Percentiles rank a stretch among this genome's conserved stretches.
phyloP scores from a whole-genome alignment of 2,329 filamentous ascomycete species.

The Aspergillus puulaauensis region DNA sequence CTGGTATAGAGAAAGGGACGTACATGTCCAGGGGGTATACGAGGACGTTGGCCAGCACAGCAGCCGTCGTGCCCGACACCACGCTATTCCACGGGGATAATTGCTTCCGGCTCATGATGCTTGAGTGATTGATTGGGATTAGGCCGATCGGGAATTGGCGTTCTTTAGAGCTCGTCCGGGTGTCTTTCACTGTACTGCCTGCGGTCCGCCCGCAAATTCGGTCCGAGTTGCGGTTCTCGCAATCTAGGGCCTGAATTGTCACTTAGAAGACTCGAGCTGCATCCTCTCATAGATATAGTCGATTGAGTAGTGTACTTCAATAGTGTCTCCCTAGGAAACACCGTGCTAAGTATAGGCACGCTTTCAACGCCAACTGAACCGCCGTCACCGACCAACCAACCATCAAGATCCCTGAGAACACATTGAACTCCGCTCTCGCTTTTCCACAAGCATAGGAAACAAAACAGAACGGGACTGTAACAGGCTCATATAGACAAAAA shows the following conservation, averaged over 20 bases:
- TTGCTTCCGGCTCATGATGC: neutral
- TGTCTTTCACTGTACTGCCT: neutral
- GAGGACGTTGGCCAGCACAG: neutral
- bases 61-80: neutral
- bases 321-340: neutral
- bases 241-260: too few relatives aligned
- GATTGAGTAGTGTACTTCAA: neutral
- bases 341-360: too few relatives aligned
- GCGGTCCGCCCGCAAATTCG: neutral
- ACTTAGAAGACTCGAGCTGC: too few relatives aligned
- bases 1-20: neutral
- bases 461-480: neutral
- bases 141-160: neutral
- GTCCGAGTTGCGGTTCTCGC: neutral
- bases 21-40: neutral
- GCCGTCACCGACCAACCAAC: too few relatives aligned
- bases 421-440: neutral
- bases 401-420: too few relatives aligned
- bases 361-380: too few relatives aligned
- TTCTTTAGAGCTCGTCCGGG: neutral
- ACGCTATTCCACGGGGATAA: neutral
- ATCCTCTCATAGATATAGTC: too few relatives aligned
- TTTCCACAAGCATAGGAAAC: neutral
- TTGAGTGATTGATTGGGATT: neutral
- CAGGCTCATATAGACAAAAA: neutral